Conservation (phyloP, 148 eudicot genomes). For the Rhododendron simsii region DNA sequence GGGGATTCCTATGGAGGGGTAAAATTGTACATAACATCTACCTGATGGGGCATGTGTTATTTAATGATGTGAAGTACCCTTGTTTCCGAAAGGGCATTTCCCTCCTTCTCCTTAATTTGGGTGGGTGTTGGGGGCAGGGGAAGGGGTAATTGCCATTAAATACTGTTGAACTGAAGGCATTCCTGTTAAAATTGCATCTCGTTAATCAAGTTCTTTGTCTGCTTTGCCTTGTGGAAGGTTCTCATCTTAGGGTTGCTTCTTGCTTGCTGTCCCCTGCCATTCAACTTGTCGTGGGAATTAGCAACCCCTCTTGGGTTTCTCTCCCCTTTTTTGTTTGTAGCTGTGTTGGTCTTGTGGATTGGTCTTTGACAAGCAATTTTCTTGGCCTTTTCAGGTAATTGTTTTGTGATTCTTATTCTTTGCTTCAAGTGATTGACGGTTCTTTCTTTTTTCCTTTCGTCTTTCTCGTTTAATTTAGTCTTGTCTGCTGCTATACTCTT, state of each 20-base stretch:
- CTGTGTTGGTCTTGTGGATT: constrained; percentile 91
- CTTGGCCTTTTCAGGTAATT: constrained; percentile 48
- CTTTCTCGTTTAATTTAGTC: not conserved
- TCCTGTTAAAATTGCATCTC: constrained; percentile 5
- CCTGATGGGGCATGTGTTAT: not conserved
- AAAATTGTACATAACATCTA: not conserved
- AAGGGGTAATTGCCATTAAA: not conserved
- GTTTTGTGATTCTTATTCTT: constrained; percentile 5
- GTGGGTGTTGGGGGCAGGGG: not conserved
- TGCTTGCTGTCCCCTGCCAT: constrained; percentile 79
- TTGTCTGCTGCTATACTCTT: constrained; percentile 8
- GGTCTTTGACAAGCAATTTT: constrained; percentile 97
- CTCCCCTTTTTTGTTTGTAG: constrained; percentile 84
- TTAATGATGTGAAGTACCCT: not conserved
- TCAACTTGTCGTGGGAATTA: constrained; percentile 80
- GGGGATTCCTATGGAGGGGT: not conserved
- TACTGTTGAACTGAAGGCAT: constrained; percentile 1
- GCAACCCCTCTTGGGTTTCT: constrained; percentile 94
- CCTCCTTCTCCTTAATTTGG: not conserved
- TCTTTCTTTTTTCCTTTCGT: not conserved
- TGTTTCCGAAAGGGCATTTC: not conserved
- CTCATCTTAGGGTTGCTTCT: constrained; percentile 55
- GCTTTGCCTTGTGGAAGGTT: constrained; percentile 44
- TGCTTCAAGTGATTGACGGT: not conserved
- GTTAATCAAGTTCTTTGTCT: not conserved